Evolutionary conservation across 176 grass and related monocot genomes (phyloP), one percentile per base, ranked within the genome.

Genomic region (Lolium rigidum): DNA sequence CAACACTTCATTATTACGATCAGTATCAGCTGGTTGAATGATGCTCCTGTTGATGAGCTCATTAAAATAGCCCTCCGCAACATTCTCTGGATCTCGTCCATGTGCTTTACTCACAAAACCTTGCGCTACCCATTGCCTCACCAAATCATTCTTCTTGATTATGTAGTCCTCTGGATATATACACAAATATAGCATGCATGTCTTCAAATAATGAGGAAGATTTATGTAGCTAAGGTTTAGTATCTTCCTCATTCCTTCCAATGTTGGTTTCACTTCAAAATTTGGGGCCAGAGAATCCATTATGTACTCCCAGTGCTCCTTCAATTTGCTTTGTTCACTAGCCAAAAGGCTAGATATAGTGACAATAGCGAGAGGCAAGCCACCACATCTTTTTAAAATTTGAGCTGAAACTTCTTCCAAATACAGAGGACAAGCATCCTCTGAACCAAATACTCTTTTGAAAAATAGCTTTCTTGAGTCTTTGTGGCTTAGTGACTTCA

Each of bases 301-400:
- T 14, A 73, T 7, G 5, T 73, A n/a, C n/a, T 47, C 70, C 41
- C 70, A 73, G 4, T 73, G 20, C 10, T 22, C 43, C 10, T 24
- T 73, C n/a, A 48, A 3, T 12, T 48, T 73, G 11, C 2, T 73
- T 24, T 0, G n/a, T 1, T 24, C 10, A 14, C 41, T 73, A 22
- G 70, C 70, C 43, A 71, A 46, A 71, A 71, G 9, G 68, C 68
- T 46, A 21, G 68, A 73, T 73, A 73, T 73, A 73, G 43, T 73
- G 2, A 73, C 10, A 73, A 73, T 73, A 13, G 70, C 41, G 20
- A 73, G 70, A 24, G n/a, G 70, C 70, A 73, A 47, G n/a, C 43
- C 41, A 8, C 41, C 70, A 0, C 70, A 73, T 24, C 43, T 73
- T 73, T 48, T 73, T 3, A 73, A 73, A 48, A 73, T 24, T 6